Evolutionary conservation across 768 basidiomycete species (phyloP), one percentile per base, ranked within the genome.

Genomic region (Boletus rubropictus): DNA sequence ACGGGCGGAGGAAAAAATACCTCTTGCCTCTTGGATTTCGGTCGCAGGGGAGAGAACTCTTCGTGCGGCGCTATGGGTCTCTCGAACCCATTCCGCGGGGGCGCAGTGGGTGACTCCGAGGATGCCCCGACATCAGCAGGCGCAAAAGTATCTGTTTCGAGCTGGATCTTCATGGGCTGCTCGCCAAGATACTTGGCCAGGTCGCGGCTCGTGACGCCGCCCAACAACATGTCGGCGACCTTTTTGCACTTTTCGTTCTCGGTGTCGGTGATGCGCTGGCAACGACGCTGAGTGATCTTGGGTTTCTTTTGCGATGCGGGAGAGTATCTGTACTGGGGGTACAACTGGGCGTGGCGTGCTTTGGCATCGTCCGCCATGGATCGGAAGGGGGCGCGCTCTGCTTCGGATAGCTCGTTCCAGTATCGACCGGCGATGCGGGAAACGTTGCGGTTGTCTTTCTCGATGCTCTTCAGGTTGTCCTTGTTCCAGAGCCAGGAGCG

Each of bases 371-470:
- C 71, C 3, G 84, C 84, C 57, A 68, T 57, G 14, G 56, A 59
- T 31, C 69, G 61, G 72, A 76, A 86, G 17, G 62, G 66, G 5
- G 60, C 65, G 43, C 74, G 77, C 56, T 79, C 74, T 20, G 68
- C 71, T 1, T 64, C 60, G 9, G 67, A 56, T 27, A 88, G 65
- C 44, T 75, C 61, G 39, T 77, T 77, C 89, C 89, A 93, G 53
- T 75, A 72, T 28, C 78, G 62, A 4, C 82, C 88, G 2, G 81
- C 84, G 42, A 88, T 75, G 46, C 80, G 75, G 48, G 82, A 84
- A 48, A 91, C 77, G 45, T 80, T 75, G 61, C 86, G 81, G 61
- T 91, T 88, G 41, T 84, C 80, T 50, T 70, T 74, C 67, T 86
- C 84, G 42, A 78, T 69, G 32, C 65, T 64, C 42, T 78, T 78